Evolutionary conservation across 148 eudicot genomes (phyloP), one percentile per base, ranked within the genome.

Genomic region (Fallopia convolvulus): DNA sequence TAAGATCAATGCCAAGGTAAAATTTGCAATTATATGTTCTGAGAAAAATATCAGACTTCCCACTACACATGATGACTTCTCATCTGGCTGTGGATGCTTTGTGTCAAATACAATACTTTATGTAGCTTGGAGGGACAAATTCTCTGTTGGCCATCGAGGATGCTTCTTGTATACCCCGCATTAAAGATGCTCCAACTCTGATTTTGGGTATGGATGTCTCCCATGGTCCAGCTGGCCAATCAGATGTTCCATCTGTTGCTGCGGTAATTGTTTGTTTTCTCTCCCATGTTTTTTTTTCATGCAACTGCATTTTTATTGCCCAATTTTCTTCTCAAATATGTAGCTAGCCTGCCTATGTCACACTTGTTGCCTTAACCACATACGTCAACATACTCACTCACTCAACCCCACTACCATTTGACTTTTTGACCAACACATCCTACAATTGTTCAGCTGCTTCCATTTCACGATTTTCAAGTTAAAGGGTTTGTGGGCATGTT

Each of bases 131-230:
- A 55, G 99, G 99, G 47, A 85, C 76, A 41, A 96, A 96, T 81
- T 93, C 99, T 14, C 83, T 96, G 84, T 85, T 96, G 83, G 90
- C 90, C 58, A 81, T 85, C 52, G 99, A 96, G 86, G 84, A 84
- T 52, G 84, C 89, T 49, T 83, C 87, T 65, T 61, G 77, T 74
- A 74, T 96, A 44, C 99, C 98, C 48, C 75, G 76, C 50, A 80
- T 93, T 40, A 84, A 85, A 73, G 91, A 93, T 82, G 81, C 87
- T 65, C 99, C 99, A 50, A 96, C 98, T 50, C 89, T 96, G 98
- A 91, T 96, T 49, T 21, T 96, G 75, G 99, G 99, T 40, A 90
- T 96, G 91, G 99, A 91, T 77, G 98, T 96, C 78, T 96, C 99
- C 74, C 99, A 96, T 81, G 97, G 97, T 49, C 84, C 94, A 70